Conservation (phyloP, 164 flowering plant species). For the Nymphaea thermarum region DNA sequence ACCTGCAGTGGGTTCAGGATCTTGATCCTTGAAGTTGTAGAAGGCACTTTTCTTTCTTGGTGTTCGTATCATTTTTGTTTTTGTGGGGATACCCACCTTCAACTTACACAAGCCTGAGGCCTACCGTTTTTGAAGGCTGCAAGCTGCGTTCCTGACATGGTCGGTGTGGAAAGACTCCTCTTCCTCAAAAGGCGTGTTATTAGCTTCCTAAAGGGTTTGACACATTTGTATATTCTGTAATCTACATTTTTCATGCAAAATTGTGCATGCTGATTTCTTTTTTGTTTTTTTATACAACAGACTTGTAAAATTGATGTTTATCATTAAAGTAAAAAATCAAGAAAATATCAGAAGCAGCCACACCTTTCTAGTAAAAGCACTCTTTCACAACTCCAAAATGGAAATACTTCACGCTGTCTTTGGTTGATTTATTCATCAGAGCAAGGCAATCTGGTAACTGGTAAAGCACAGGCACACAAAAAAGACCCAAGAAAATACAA, state of each 20-base stretch:
- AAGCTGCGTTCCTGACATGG: background rate
- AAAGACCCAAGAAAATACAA: background rate
- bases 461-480: background rate
- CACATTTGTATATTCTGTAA: background rate
- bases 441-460: background rate
- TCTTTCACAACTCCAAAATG: background rate
- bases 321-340: background rate
- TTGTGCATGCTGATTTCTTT: background rate
- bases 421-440: no score
- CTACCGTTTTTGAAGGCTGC: background rate
- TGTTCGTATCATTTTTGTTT: background rate
- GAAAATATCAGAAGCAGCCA: background rate
- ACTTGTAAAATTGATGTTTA: background rate
- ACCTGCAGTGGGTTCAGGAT: constrained; percentile 75
- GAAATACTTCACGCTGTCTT: no score
- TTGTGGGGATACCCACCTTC: no score
- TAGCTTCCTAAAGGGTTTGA: background rate
- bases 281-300: background rate
- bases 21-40: constrained; percentile 38
- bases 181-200: background rate
- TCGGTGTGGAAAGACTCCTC: background rate
- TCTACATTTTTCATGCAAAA: background rate
- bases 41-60: background rate
- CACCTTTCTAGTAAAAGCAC: background rate
- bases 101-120: no score